A percentile compares a stretch with the other conserved stretches of the same genome.
phyloP scores from a whole-genome alignment of 345 rosid species.

The Eucalyptus urophylla region DNA sequence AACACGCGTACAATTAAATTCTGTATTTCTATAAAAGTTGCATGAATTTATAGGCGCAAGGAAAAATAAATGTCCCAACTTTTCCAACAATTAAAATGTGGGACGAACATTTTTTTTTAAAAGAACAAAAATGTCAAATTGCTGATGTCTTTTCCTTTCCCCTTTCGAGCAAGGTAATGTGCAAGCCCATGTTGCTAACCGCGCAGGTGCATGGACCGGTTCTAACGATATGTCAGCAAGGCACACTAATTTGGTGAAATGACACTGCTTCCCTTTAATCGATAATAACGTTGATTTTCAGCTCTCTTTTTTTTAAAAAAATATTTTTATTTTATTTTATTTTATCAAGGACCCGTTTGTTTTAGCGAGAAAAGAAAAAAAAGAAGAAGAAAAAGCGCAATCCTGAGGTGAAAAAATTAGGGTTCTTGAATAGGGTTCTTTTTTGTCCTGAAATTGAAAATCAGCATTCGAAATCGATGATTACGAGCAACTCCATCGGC shows the following conservation, averaged over 20 bases:
- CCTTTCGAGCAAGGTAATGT: background rate
- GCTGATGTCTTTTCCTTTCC: background rate
- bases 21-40: background rate
- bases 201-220: background rate
- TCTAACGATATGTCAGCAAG: background rate
- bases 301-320: too few species aligned
- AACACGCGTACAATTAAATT: too few species aligned
- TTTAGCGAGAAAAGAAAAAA: accelerated
- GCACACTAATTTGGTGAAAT: background rate
- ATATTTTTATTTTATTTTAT: too few species aligned
- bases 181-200: background rate
- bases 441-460: too few species aligned
- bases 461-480: background rate
- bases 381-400: background rate
- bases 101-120: background rate
- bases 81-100: background rate
- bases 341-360: too few species aligned
- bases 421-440: background rate
- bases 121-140: background rate
- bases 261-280: background rate
- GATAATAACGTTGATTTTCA: too few species aligned
- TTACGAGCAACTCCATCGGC: accelerated
- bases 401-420: background rate
- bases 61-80: background rate
- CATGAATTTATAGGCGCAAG: background rate